Conservation (phyloP, 2,329 filamentous ascomycete species). For the Fusarium falciforme region DNA sequence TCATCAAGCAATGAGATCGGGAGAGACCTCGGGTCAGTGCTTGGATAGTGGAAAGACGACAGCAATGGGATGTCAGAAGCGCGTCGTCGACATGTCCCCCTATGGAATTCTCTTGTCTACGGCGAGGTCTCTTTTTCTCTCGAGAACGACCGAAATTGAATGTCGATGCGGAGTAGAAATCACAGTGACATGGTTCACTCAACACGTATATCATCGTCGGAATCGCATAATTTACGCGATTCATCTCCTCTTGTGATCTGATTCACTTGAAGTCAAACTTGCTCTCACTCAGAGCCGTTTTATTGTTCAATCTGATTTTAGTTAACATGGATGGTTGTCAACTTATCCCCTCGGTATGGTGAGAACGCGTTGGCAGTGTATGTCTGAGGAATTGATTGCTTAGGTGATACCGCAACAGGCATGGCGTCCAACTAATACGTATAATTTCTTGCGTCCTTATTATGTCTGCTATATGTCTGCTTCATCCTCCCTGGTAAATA, state of each 20-base stretch:
- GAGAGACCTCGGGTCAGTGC: background rate
- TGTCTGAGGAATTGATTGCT: background rate
- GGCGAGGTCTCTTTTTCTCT: background rate
- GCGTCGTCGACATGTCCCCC: background rate
- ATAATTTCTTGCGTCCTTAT: background rate
- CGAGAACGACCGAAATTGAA: background rate
- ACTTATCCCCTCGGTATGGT: background rate
- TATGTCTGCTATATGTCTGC: background rate
- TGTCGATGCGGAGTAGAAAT: background rate
- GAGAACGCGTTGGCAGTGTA: background rate
- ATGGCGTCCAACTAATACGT: background rate
- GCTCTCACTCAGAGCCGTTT: background rate
- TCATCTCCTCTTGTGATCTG: background rate
- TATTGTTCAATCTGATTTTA: background rate
- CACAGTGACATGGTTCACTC: background rate
- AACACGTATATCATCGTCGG: background rate
- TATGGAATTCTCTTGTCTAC: background rate
- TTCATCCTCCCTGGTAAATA: background rate
- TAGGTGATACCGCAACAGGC: background rate
- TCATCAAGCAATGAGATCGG: background rate
- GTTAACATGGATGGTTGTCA: background rate
- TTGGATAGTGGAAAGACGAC: background rate
- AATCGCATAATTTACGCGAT: background rate
- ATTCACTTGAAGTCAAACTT: background rate
- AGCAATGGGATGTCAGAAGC: background rate